Base-by-base conservation (phyloP, 805 yeast genomes). In the Grigorovia yakushimaensis region DNA sequence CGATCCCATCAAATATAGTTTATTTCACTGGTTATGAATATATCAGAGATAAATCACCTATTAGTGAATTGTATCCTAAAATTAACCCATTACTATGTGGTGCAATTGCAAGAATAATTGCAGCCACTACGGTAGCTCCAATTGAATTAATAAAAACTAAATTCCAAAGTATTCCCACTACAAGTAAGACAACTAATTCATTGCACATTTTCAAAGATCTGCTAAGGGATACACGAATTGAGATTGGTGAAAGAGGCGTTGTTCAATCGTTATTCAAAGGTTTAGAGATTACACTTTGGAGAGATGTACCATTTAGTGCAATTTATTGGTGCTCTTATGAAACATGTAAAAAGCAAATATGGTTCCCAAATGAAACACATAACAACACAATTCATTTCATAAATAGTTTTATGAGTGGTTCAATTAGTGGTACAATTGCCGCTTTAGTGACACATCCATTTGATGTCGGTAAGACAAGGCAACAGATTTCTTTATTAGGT, bases 281-380 rank as follows among this genome's bases (percentile, higher is more conserved):
- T 0, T 69, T 93, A 20, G 80, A 84, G 39, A 73, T 93, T 38
- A 93, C 98, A 0, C 72, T 93, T 15, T 91, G 96, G 96, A 74
- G 98, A 65, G 98, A 93, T 63, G 98, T 91, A 0, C 98, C 98
- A 1, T 93, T 93, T 62, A 83, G 94, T 51, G 97, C 95, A 0
- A 81, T 91, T 1, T 93, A 93, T 65, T 93, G 98, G 98, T 78
- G 87, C 10, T 75, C 83, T 5, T 88, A 89, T 57, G 98, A 89
- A 58, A 72, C 62, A 50, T 61, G 71, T 37, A 72, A 73, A 50
- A 54, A 56, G 19, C 55, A 39, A 15, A 21, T 47, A 18, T 51
- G 52, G 54, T 24, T 45, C 1, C 21, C 47, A 11, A 42, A 45
- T 35, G n/a, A 21, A 13, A 30, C 19, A 17, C 6, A 22, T 3